phyloP scores from a whole-genome alignment of 75 land plant genomes.

The Adiantum capillusveneris region DNA sequence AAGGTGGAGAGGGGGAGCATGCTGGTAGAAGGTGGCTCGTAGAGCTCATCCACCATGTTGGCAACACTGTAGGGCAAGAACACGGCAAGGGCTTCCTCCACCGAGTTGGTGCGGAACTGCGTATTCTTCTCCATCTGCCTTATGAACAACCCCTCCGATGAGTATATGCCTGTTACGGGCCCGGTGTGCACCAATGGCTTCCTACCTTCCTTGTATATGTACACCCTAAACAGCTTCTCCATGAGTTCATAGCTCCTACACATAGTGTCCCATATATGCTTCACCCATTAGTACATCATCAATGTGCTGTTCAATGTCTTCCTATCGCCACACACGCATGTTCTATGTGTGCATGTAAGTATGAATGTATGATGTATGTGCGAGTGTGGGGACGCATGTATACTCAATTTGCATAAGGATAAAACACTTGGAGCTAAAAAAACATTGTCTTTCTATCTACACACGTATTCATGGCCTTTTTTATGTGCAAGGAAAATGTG shows the following conservation, averaged over 20 bases:
- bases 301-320: too few species aligned
- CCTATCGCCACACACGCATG: too few species aligned
- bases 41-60: constrained; percentile 35
- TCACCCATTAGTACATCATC: too few species aligned
- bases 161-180: constrained; percentile 44
- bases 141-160: constrained; percentile 61
- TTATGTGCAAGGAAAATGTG: too few species aligned
- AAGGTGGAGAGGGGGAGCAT: constrained; percentile 30
- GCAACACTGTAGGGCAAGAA: constrained; percentile 57
- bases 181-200: constrained; percentile 48
- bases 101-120: constrained; percentile 35
- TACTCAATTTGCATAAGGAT: too few species aligned
- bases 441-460: too few species aligned
- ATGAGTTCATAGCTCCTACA: constrained; percentile 66
- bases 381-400: too few species aligned
- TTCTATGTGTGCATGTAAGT: too few species aligned
- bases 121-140: constrained; percentile 34
- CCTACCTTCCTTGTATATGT: constrained; percentile 42
- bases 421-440: too few species aligned
- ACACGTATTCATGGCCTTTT: too few species aligned
- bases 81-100: constrained; percentile 44
- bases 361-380: too few species aligned
- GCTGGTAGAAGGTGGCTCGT: constrained; percentile 44
- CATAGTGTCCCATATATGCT: neutral
- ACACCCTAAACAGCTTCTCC: constrained; percentile 49